These are phyloP conservation scores for Stagonosporopsis cucurbitacearum DNA, from an alignment of 2,329 filamentous ascomycete genomes.

Conservation along the genomic window DNA sequence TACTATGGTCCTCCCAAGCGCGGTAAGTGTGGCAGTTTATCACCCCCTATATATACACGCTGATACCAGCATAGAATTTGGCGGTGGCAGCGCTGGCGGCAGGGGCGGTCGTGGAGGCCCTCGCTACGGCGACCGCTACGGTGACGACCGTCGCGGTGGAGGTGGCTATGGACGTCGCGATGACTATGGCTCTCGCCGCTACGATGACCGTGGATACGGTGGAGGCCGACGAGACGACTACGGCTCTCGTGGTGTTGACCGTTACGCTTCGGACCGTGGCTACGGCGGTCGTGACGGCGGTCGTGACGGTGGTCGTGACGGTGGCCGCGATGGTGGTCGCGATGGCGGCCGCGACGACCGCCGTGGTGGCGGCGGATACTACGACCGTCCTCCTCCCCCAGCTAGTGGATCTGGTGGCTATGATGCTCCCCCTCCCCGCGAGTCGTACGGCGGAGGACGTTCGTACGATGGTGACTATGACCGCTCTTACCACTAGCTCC, in stretches of 20 bases:
- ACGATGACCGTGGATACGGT: slow-evolving; percentile 57
- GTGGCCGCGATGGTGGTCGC: slow-evolving; percentile 10
- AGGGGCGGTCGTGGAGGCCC: slow-evolving; percentile 58
- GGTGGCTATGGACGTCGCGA: slow-evolving; percentile 54
- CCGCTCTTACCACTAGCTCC: slow-evolving; percentile 50
- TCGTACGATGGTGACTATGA: slow-evolving; percentile 54
- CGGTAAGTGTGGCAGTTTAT: slow-evolving; percentile 65
- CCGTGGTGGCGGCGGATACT: slow-evolving; percentile 55
- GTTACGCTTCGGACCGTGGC: slow-evolving; percentile 69
- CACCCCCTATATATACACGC: slow-evolving; percentile 3
- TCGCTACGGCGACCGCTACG: slow-evolving; percentile 56
- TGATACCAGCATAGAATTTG: slow-evolving; percentile 50
- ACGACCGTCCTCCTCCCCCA: slow-evolving; percentile 57
- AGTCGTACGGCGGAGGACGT: slow-evolving; percentile 47
- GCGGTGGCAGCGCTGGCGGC: slow-evolving; percentile 51
- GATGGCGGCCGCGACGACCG: slow-evolving; percentile 58
- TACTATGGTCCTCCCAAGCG: slow-evolving; percentile 99
- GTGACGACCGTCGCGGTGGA: slow-evolving; percentile 57
- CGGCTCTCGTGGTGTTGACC: slow-evolving; percentile 51
- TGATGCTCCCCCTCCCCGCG: slow-evolving; percentile 47
- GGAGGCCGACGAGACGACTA: slow-evolving; percentile 60
- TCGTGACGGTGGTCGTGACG: slow-evolving; percentile 58
- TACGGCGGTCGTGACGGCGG: slow-evolving; percentile 57
- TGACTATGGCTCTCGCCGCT: slow-evolving; percentile 54
- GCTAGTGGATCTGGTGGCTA: slow-evolving; percentile 40